Conservation (phyloP, 768 basidiomycete genomes). For the Pisolithus tinctorius region DNA sequence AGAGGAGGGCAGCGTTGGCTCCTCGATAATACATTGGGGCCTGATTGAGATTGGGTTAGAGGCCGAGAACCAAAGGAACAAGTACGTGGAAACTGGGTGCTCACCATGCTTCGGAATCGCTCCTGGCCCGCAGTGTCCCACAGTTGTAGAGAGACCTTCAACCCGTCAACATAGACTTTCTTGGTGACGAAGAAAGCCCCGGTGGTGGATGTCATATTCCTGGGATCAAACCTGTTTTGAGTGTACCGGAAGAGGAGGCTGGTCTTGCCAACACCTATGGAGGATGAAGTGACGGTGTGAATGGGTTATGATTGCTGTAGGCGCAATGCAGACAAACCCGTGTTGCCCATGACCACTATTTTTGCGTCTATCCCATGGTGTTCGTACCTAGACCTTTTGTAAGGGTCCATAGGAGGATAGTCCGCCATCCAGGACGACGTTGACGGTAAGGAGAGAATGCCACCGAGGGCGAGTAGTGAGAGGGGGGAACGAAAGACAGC, state of each 20-base stretch:
- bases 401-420: slow-evolving; percentile 58
- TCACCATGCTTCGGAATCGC: slow-evolving; percentile 83
- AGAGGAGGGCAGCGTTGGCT: slow-evolving; percentile 86
- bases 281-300: slow-evolving; percentile 8
- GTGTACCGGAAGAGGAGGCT: slow-evolving; percentile 87
- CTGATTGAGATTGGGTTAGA: slow-evolving; percentile 31
- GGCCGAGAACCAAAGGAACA: slow-evolving; percentile 1
- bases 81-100: slow-evolving; percentile 15
- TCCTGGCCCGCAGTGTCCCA: slow-evolving; percentile 97
- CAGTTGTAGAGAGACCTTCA: slow-evolving; percentile 80
- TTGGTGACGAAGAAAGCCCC: slow-evolving; percentile 93
- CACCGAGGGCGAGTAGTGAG: slow-evolving; percentile 39
- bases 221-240: slow-evolving; percentile 83
- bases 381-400: slow-evolving; percentile 63
- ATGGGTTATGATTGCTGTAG: slow-evolving; percentile 25
- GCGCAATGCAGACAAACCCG: slow-evolving; percentile 32
- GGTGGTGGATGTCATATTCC: slow-evolving; percentile 84
- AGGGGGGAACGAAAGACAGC: slow-evolving; percentile 24
- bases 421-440: slow-evolving; percentile 43
- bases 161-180: slow-evolving; percentile 79
- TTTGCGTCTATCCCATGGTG: slow-evolving; percentile 88
- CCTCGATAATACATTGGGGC: slow-evolving; percentile 97
- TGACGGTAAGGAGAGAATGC: slow-evolving; percentile 25
- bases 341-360: slow-evolving; percentile 92
- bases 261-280: slow-evolving; percentile 83